These are phyloP conservation scores for Cystoisospora suis DNA, from an alignment of 169 alveolate species.

Conservation along the genomic window DNA sequence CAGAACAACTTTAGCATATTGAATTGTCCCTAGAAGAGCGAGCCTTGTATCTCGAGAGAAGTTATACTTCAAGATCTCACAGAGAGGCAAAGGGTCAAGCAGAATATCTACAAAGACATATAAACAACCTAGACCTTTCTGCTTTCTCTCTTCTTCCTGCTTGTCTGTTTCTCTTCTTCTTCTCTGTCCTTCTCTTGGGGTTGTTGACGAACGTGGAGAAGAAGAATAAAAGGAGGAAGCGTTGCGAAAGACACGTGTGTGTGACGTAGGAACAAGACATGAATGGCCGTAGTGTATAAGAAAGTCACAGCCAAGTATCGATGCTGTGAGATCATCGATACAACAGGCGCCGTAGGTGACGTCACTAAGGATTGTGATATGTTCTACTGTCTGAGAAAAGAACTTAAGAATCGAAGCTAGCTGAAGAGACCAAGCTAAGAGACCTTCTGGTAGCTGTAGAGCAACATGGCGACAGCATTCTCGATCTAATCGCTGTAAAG, in stretches of 20 bases:
- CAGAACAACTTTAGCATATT: constrained; percentile 61
- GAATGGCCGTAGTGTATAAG: constrained; percentile 98
- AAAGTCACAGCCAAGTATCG: constrained; percentile 92
- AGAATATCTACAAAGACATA: constrained; percentile 96
- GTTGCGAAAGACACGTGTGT: neutral
- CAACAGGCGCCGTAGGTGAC: constrained; percentile 99
- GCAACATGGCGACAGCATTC: constrained; percentile 85
- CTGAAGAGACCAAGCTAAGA: constrained; percentile 84
- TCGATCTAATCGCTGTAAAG: constrained; percentile 86
- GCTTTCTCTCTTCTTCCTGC: neutral
- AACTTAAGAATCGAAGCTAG: constrained; percentile 90
- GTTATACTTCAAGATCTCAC: constrained; percentile 80
- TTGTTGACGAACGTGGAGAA: neutral
- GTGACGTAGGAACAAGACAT: constrained; percentile 94
- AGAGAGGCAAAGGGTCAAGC: constrained; percentile 88
- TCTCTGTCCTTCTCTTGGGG: neutral
- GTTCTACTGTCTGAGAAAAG: constrained; percentile 79
- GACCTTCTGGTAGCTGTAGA: constrained; percentile 97
- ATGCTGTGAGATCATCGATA: constrained; percentile 94
- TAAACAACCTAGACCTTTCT: constrained; percentile 81
- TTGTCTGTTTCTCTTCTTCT: neutral
- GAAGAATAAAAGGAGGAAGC: neutral
- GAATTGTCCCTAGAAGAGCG: constrained; percentile 91
- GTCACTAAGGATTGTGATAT: constrained; percentile 90
- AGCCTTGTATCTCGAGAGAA: constrained; percentile 76